Percentiles rank a stretch among this genome's conserved stretches.
Conservation (phyloP, 2,329 filamentous ascomycete species). For the Botryotinia calthae region DNA sequence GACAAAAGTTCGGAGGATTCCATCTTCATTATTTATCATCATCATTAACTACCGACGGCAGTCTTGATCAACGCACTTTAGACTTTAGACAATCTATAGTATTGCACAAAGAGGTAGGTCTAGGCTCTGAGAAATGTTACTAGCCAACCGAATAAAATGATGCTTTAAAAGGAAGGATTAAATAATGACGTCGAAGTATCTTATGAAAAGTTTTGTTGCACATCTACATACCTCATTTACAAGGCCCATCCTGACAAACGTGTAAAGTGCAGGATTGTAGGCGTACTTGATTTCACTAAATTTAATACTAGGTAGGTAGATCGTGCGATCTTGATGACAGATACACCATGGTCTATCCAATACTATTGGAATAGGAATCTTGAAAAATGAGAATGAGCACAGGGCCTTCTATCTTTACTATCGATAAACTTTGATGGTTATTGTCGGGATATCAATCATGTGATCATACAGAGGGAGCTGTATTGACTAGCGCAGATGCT, state of each 20-base stretch:
- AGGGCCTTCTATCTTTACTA: neutral
- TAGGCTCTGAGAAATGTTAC: neutral
- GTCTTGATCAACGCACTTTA: neutral
- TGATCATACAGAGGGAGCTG: too few relatives aligned
- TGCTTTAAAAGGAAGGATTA: neutral
- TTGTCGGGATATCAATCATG: too few relatives aligned
- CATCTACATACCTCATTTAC: neutral
- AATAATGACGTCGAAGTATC: neutral
- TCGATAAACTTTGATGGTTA: neutral
- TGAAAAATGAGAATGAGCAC: neutral
- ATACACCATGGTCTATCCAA: neutral
- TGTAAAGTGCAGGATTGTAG: neutral
- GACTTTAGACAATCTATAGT: neutral
- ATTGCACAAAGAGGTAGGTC: neutral
- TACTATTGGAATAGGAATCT: neutral
- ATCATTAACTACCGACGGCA: neutral
- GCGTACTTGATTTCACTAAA: neutral
- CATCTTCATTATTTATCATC: neutral
- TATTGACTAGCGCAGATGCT: too few relatives aligned
- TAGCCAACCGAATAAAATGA: neutral
- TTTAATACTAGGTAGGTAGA: neutral
- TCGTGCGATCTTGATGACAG: neutral
- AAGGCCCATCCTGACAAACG: neutral
- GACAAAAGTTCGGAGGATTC: neutral
- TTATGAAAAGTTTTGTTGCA: neutral